Percentiles rank a stretch among this genome's conserved stretches.
Conservation (phyloP, 2,329 filamentous ascomycete species). For the Fusarium continuum region DNA sequence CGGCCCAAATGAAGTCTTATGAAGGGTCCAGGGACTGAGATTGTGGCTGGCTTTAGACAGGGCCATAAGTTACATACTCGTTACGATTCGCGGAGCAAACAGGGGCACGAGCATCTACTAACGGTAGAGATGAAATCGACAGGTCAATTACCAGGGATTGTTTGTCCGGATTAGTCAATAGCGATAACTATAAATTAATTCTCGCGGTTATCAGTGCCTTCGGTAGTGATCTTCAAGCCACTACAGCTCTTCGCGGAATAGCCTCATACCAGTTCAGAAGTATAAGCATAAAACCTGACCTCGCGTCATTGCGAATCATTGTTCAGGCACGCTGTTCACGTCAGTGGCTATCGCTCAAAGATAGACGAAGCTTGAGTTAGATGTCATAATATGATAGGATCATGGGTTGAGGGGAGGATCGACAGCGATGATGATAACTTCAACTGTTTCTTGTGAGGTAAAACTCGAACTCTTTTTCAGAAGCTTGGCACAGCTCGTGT, state of each 20-base stretch:
- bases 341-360: background rate
- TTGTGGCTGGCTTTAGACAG: background rate
- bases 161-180: background rate
- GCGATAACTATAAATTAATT: background rate
- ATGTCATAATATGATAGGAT: background rate
- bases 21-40: background rate
- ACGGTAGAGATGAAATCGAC: background rate
- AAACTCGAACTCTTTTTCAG: background rate
- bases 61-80: background rate
- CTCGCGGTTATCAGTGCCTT: background rate
- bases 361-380: background rate
- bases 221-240: conserved; percentile 3
- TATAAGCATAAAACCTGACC: background rate
- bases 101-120: background rate
- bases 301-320: background rate
- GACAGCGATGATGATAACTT: background rate
- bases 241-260: background rate
- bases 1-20: background rate
- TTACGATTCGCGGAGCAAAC: background rate
- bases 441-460: background rate
- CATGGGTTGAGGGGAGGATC: background rate
- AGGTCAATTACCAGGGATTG: background rate
- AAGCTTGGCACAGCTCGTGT: accelerated
- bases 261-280: conserved; percentile 11
- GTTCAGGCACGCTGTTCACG: background rate